phyloP scores from a whole-genome alignment of 345 rosid species.

The Brassica juncea region DNA sequence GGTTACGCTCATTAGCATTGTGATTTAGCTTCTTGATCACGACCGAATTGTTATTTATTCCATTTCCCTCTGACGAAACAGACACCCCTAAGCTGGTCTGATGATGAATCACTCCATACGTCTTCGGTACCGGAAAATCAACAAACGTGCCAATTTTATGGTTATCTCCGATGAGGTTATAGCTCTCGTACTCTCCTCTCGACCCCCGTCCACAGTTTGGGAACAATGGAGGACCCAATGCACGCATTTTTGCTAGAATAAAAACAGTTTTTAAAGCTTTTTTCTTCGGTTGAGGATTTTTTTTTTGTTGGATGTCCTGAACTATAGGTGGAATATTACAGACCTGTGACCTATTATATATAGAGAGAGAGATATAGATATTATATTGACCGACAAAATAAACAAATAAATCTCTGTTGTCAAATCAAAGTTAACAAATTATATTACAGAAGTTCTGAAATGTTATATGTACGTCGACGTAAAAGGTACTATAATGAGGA shows the following conservation, averaged over 20 bases:
- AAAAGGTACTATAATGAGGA: neutral
- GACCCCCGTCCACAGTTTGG: neutral
- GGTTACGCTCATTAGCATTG: neutral
- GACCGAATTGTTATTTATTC: neutral
- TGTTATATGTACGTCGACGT: neutral
- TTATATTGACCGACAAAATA: neutral
- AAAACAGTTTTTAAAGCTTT: neutral
- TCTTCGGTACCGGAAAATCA: constrained; percentile 30
- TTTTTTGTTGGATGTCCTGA: neutral
- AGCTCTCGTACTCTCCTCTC: constrained; percentile 32
- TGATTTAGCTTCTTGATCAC: neutral
- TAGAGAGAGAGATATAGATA: neutral
- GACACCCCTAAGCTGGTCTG: neutral
- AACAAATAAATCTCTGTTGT: neutral
- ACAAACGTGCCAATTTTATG: constrained; percentile 19
- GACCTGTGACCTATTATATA: constrained; percentile 8
- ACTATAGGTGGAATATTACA: constrained; percentile 9
- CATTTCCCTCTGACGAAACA: neutral
- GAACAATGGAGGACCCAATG: constrained; percentile 37
- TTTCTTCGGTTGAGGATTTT: constrained; percentile 14
- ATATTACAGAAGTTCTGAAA: neutral
- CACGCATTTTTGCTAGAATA: constrained; percentile 28
- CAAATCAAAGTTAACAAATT: neutral
- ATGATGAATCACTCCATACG: neutral
- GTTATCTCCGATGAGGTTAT: constrained; percentile 21